A percentile compares a stretch with the other conserved stretches of the same genome.
Conservation (phyloP, 2,329 filamentous ascomycete genomes). For the Onygenales sp. region DNA sequence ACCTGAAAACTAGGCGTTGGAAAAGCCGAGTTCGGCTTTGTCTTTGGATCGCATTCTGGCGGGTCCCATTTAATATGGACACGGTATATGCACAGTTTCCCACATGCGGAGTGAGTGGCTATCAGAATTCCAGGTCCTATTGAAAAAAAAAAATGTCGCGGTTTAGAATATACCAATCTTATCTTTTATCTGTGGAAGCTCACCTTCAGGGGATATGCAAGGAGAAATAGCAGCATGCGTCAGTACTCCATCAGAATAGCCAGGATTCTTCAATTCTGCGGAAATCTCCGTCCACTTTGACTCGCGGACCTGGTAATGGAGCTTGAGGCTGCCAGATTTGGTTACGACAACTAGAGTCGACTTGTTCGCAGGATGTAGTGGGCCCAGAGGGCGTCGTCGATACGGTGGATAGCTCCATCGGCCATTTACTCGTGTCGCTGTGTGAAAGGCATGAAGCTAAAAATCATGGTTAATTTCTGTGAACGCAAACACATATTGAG, state of each 20-base stretch:
- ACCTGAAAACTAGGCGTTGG: constrained; percentile 30
- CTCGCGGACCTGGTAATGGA: constrained; percentile 70
- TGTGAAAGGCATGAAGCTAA: constrained; percentile 39
- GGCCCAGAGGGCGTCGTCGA: constrained; percentile 56
- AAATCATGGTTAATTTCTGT: not conserved
- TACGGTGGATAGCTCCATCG: constrained; percentile 62
- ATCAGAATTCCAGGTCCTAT: constrained; percentile 25
- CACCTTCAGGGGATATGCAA: constrained; percentile 48
- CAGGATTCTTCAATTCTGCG: constrained; percentile 64
- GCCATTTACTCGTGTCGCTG: constrained; percentile 52
- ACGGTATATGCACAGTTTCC: constrained; percentile 64
- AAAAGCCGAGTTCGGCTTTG: constrained; percentile 16
- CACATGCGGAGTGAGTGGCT: constrained; percentile 44
- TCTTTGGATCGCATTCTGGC: constrained; percentile 42
- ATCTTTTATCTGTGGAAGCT: constrained; percentile 8
- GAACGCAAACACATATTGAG: constrained; percentile 12
- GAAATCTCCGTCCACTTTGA: constrained; percentile 61
- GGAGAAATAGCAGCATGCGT: constrained; percentile 69
- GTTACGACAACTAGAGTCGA: constrained; percentile 71
- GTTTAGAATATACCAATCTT: constrained; percentile 1
- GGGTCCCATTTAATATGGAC: constrained; percentile 66
- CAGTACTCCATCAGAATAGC: constrained; percentile 63
- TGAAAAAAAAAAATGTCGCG: not conserved
- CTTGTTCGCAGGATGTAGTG: constrained; percentile 58
- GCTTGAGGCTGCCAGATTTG: constrained; percentile 59